phyloP scores from a whole-genome alignment of 83 land plant species.

The Larix sibirica region DNA sequence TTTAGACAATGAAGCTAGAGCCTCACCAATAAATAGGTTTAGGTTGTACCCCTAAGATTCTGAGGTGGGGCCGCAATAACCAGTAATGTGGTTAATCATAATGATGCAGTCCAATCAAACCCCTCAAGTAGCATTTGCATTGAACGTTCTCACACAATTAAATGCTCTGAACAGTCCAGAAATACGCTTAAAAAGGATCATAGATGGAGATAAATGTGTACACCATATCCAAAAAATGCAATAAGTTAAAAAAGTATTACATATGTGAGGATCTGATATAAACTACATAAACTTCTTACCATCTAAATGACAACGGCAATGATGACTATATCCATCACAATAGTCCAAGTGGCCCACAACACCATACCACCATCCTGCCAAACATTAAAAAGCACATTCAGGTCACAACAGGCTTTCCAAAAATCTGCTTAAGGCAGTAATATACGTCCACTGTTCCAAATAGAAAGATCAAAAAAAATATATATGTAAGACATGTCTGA shows the following conservation, averaged over 20 bases:
- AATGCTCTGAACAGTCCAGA: background rate
- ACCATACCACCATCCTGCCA: slow-evolving; percentile 71
- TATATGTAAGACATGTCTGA: background rate
- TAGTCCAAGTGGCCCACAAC: slow-evolving; percentile 48
- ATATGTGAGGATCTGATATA: background rate
- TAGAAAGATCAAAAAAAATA: background rate
- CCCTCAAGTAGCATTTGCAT: no score
- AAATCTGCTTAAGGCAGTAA: background rate
- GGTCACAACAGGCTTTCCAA: background rate
- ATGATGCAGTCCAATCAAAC: no score
- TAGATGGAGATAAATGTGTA: background rate
- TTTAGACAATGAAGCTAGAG: no score
- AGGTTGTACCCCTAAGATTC: no score
- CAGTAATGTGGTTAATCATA: no score
- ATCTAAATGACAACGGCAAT: slow-evolving; percentile 37
- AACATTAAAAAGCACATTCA: background rate
- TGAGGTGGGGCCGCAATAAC: no score
- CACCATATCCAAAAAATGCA: background rate
- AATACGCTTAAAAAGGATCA: background rate
- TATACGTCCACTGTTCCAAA: background rate
- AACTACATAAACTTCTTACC: slow-evolving; percentile 26
- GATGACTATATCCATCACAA: slow-evolving; percentile 27
- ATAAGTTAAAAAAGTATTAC: background rate
- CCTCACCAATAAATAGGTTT: no score
- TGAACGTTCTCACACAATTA: background rate